A percentile compares a stretch with the other conserved stretches of the same genome.
phyloP scores from a whole-genome alignment of 2,329 filamentous ascomycete genomes.

The Colletotrichum lentis region DNA sequence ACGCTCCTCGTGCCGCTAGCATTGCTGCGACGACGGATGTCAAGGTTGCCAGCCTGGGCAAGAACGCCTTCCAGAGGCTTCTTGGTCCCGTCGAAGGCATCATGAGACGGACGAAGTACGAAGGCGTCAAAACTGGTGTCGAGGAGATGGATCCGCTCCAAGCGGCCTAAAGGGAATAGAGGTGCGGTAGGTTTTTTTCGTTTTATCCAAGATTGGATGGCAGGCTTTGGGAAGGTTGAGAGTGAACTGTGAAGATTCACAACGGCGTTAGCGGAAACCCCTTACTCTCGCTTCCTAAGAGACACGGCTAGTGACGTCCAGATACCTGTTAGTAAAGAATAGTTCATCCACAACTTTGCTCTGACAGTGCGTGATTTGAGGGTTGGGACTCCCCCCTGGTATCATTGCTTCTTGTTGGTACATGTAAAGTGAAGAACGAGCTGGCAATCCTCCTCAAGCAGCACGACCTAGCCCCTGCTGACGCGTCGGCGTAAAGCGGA shows the following conservation, averaged over 20 bases:
- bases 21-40: slow-evolving; percentile 85
- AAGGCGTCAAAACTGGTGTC: slow-evolving; percentile 66
- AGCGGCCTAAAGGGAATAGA: slow-evolving; percentile 42
- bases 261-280: slow-evolving; percentile 42
- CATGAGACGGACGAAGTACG: slow-evolving; percentile 80
- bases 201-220: slow-evolving; percentile 33
- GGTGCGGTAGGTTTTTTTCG: slow-evolving; percentile 4
- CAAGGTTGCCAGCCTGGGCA: slow-evolving; percentile 91
- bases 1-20: slow-evolving; percentile 90
- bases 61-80: slow-evolving; percentile 92
- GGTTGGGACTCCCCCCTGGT: slow-evolving; percentile 6
- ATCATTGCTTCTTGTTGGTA: slow-evolving; percentile 23
- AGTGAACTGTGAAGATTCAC: slow-evolving; percentile 30
- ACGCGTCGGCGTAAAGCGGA: not conserved
- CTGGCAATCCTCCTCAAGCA: slow-evolving; percentile 4
- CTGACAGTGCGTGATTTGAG: not conserved
- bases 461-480: not conserved
- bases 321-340: slow-evolving; percentile 44
- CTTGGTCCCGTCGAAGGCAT: slow-evolving; percentile 93
- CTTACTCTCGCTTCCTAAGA: slow-evolving; percentile 48
- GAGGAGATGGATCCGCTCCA: slow-evolving; percentile 74
- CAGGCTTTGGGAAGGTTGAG: slow-evolving; percentile 25
- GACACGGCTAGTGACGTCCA: slow-evolving; percentile 48
- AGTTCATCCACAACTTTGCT: slow-evolving; percentile 13
- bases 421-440: not conserved